Evolutionary conservation across 345 rosid genomes (phyloP).

Genomic region (Arabidopsis suecica): DNA sequence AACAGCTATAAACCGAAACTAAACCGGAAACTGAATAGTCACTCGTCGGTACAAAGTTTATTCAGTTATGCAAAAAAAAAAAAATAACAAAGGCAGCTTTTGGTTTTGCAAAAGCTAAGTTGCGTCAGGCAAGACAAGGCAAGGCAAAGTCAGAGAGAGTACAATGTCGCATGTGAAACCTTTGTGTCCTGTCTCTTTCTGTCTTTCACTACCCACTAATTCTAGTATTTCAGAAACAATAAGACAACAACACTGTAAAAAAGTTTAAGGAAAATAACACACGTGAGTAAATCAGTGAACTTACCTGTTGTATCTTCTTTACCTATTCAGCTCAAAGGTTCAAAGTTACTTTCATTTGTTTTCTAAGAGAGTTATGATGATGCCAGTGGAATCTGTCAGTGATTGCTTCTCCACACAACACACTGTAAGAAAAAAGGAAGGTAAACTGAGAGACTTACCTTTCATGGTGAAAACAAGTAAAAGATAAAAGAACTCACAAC

Average conservation of each 20-base stretch:
- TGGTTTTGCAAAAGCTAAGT: conserved; percentile 33
- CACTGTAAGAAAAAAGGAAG: background rate
- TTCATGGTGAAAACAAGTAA: conserved; percentile 3
- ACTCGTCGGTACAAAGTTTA: conserved; percentile 18
- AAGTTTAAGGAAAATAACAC: background rate
- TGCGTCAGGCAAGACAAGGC: conserved; percentile 21
- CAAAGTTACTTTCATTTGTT: conserved; percentile 33
- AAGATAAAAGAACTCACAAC: conserved; percentile 12
- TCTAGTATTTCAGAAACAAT: conserved; percentile 29
- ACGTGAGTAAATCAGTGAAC: conserved; percentile 23
- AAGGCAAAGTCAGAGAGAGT: conserved; percentile 28
- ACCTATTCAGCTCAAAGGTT: conserved; percentile 24
- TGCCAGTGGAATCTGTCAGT: conserved; percentile 11
- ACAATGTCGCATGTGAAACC: conserved; percentile 46
- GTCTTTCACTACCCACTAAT: conserved; percentile 45
- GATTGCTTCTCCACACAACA: conserved; percentile 7
- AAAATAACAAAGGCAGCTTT: conserved; percentile 31
- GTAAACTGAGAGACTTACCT: background rate
- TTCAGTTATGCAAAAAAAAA: conserved; percentile 21
- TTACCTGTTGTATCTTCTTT: background rate
- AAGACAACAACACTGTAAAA: conserved; percentile 22
- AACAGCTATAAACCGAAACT: background rate
- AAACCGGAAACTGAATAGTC: no score
- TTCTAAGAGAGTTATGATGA: background rate
- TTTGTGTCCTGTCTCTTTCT: conserved; percentile 45